Evolutionary conservation across 2,329 filamentous ascomycete genomes (phyloP).

Genomic region (Xylaria sp.): DNA sequence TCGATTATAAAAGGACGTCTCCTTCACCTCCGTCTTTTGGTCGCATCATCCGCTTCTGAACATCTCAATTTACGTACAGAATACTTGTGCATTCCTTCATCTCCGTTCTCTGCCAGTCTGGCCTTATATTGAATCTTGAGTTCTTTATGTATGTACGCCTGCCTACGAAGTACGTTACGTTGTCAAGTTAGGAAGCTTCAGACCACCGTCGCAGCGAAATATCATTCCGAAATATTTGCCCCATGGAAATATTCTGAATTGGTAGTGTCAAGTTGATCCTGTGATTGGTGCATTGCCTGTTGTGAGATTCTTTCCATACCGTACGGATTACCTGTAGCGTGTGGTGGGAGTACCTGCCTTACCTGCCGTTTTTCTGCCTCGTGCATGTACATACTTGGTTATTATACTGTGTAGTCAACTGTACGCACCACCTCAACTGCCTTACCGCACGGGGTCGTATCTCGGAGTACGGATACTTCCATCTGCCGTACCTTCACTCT

Average conservation of each 20-base stretch:
- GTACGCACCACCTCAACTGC: no score
- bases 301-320: constrained; percentile 5
- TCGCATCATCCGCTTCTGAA: constrained; percentile 26
- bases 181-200: background rate
- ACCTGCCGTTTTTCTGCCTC: no score
- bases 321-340: background rate
- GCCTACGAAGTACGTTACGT: no score
- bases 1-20: no score
- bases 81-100: constrained; percentile 5
- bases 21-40: constrained; percentile 26
- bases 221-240: background rate
- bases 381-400: no score
- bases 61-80: constrained; percentile 15
- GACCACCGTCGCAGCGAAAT: background rate
- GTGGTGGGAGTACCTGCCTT: background rate
- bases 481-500: no score
- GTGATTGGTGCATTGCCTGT: constrained; percentile 8
- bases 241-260: background rate
- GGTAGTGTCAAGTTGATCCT: constrained; percentile 1
- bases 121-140: background rate
- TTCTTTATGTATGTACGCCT: background rate
- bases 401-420: no score
- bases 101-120: background rate
- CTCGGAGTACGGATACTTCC: no score
- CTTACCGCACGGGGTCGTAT: no score